These are phyloP conservation scores for Exsudoporus floridanus DNA, from an alignment of 1,284 basidiomycete species.

Conservation along the genomic window DNA sequence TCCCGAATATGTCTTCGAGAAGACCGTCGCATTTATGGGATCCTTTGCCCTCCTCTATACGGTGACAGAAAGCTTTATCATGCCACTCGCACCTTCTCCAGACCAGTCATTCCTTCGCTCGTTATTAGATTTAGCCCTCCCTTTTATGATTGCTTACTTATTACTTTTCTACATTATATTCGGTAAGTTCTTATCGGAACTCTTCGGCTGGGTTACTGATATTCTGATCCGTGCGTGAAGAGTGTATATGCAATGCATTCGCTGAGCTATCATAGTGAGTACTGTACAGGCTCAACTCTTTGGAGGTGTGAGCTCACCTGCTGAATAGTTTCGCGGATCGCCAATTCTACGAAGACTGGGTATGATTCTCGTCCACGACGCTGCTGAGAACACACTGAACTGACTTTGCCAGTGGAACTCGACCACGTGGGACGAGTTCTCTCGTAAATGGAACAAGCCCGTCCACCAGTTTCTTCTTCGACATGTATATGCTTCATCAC, in stretches of 20 bases:
- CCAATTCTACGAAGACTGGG: conserved; percentile 97
- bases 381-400: conserved; percentile 6
- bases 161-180: conserved; percentile 85
- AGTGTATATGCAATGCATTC: conserved; percentile 95
- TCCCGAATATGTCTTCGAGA: conserved; percentile 91
- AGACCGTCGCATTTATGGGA: conserved; percentile 92
- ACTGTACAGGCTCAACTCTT: neutral
- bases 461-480: conserved; percentile 92
- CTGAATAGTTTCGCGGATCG: conserved; percentile 83
- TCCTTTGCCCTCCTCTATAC: conserved; percentile 92
- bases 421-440: conserved; percentile 94
- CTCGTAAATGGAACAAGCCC: conserved; percentile 92
- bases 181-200: conserved; percentile 42
- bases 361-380: conserved; percentile 30
- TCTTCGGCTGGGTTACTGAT: conserved; percentile 1
- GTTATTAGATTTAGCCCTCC: conserved; percentile 85
- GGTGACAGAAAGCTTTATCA: conserved; percentile 92
- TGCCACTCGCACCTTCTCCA: conserved; percentile 73
- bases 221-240: conserved; percentile 38
- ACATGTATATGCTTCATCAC: conserved; percentile 91
- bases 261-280: conserved; percentile 83
- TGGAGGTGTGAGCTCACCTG: conserved; percentile 12
- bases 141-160: conserved; percentile 87
- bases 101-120: conserved; percentile 75
- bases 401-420: conserved; percentile 78